Base-by-base conservation (phyloP, 2,329 filamentous ascomycete genomes). In the Fusarium coicis region DNA sequence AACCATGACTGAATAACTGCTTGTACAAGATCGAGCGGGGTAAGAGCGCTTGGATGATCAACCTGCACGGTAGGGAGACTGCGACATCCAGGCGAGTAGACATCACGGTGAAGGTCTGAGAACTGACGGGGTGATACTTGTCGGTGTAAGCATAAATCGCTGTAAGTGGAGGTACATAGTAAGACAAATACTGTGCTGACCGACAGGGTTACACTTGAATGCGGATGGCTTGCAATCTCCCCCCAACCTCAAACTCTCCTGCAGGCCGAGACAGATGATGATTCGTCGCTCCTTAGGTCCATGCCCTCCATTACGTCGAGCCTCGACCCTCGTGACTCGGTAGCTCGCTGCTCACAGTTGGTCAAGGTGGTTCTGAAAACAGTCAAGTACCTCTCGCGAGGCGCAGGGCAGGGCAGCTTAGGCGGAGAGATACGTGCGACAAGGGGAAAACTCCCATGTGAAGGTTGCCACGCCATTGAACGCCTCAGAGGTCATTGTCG, bases 31-130 rank as follows among this genome's bases (percentile, higher is more conserved):
- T 60, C 68, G 73, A 77, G 75, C 75, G 75, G 75, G 75, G 75
- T 77, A 77, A 74, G 40, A 59, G 73, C 68, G 73, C 73, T 66
- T 77, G 73, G 73, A 71, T 65, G 66, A 63, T 62, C 60, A 64
- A 43, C 43, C 32, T 66, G 52, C 23, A 49, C 26, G 54, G 32
- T 60, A 62, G 65, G 57, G 64, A 65, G 59, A 47, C 55, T 56
- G 55, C 32, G 53, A 71, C 57, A 56, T 47, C 23, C 52, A 71
- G 56, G 53, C 46, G 60, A 67, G 46, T 56, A 52, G 54, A 68
- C 59, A 44, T 43, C 56, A 58, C n/a, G 53, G 64, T 26, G 15
- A 36, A 23, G 40, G 47, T 23, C 26, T 28, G 63, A 46, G 52
- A 52, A 53, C 32, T 37, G 39, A 42, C 34, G 49, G 39, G 47